Base-by-base conservation (phyloP, 148 eudicot genomes). In the Selenicereus undatus region DNA sequence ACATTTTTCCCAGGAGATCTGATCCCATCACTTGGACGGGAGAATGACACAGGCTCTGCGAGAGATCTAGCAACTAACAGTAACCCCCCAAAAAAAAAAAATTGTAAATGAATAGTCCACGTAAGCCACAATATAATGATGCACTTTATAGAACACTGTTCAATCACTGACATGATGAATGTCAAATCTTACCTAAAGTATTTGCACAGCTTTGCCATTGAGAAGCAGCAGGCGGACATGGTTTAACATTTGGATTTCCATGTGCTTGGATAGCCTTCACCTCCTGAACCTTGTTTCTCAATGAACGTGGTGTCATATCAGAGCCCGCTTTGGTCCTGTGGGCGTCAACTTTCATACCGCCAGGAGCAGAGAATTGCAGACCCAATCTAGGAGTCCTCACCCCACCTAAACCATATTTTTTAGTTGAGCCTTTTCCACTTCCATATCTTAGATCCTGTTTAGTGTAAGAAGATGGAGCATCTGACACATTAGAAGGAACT, bases 101-200 rank as follows among this genome's bases (percentile, higher is more conserved):
- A 35, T 5, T 54, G 36, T 52, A 29, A 42, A 24, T n/a, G 26
- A 83, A 76, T 70, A 26, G 39, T 27, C 54, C 20, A 69, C 22
- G 76, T 39, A 83, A 76, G 62, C 27, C 32, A 43, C 14, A 83
- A 12, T 36, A 12, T 18, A 22, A 60, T 62, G 62, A 26, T 60
- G 66, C 20, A 12, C 48, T 65, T 24, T 30, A 36, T 16, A 52
- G 18, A 81, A 17, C 13, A 18, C 27, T 52, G 39, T 60, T 58
- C 29, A 24, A 29, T 20, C 36, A 29, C 32, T 50, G 29, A 74
- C 27, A 51, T 16, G 9, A 76, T 56, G 50, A 24, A 10, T 17
- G 56, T 30, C 29, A 8, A 81, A 30, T 71, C 76, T 21, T 77
- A 88, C 88, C 87, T 21, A 26, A 74, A 32, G 64, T 20, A n/a